These are phyloP conservation scores for Knoxdaviesia capensis DNA, from an alignment of 2,329 filamentous ascomycete species.

Conservation along the genomic window DNA sequence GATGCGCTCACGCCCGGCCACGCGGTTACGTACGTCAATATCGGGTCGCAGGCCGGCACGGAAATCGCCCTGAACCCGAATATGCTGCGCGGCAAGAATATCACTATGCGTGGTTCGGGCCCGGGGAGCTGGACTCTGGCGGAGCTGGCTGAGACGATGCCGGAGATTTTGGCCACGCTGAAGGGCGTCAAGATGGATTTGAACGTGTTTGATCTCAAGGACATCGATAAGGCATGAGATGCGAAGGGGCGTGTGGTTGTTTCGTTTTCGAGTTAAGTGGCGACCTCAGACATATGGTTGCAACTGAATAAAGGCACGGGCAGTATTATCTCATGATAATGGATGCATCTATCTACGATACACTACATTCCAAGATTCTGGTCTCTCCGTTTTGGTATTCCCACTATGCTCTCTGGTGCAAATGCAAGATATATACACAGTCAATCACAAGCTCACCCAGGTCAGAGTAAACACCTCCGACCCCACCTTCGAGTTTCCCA, in stretches of 20 bases:
- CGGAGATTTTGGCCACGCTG: constrained; percentile 10
- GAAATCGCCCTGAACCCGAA: constrained; percentile 19
- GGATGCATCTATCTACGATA: no score
- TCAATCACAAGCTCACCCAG: constrained; percentile 10
- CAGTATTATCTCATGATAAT: no score
- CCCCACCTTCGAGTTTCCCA: constrained; percentile 22
- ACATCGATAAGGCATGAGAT: constrained; percentile 11
- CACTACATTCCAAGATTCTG: no score
- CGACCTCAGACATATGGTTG: no score
- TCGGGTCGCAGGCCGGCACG: constrained; percentile 22
- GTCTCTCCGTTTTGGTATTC: no score
- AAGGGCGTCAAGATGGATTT: constrained; percentile 8
- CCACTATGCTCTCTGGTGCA: no score
- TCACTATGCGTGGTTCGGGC: constrained; percentile 25
- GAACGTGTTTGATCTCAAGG: constrained; percentile 7
- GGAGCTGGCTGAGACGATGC: constrained; percentile 8
- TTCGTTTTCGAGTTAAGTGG: not conserved
- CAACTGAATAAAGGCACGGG: no score
- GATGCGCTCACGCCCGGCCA: constrained; percentile 16
- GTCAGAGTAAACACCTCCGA: constrained; percentile 19
- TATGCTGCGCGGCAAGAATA: constrained; percentile 24
- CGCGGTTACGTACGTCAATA: constrained; percentile 31
- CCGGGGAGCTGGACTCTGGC: constrained; percentile 20
- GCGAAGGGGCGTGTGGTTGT: constrained; percentile 11
- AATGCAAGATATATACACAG: no score